phyloP scores from a whole-genome alignment of 2,329 filamentous ascomycete species.

The Zopfia rhizophila region DNA sequence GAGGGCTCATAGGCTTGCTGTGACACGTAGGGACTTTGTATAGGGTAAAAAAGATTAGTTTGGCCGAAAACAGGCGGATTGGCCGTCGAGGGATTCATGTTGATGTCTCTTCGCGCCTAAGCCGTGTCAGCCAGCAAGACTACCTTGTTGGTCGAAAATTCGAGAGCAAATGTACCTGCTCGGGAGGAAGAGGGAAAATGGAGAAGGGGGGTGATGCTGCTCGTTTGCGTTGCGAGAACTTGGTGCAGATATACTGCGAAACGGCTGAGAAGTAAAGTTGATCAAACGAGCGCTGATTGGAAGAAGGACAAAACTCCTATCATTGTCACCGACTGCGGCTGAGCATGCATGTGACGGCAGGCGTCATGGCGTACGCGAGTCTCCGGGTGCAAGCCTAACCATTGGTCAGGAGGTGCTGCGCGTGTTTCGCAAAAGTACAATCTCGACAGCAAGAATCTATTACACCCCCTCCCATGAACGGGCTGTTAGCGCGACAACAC shows the following conservation, averaged over 20 bases:
- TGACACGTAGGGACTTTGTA: neutral
- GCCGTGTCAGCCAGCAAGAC: slow-evolving; percentile 5
- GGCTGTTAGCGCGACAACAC: too few relatives aligned
- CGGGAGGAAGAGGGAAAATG: neutral
- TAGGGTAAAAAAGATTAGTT: neutral
- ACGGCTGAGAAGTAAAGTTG: slow-evolving; percentile 2
- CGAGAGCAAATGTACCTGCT: slow-evolving; percentile 6
- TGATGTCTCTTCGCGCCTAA: too few relatives aligned
- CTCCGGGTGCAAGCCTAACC: too few relatives aligned
- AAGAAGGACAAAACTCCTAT: slow-evolving; percentile 9
- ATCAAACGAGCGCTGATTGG: slow-evolving; percentile 3
- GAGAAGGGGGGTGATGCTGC: neutral
- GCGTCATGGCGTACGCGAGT: too few relatives aligned
- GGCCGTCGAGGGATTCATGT: slow-evolving; percentile 4
- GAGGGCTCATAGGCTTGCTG: slow-evolving; percentile 8
- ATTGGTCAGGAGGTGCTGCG: too few relatives aligned
- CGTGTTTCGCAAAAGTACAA: too few relatives aligned
- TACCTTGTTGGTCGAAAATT: slow-evolving; percentile 2
- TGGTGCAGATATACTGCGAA: slow-evolving; percentile 3
- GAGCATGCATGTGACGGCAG: too few relatives aligned
- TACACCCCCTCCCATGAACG: too few relatives aligned
- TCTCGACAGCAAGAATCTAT: too few relatives aligned
- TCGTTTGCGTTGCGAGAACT: slow-evolving; percentile 7
- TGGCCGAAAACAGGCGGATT: neutral
- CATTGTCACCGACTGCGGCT: too few relatives aligned